Conservation (phyloP, 352 stramenopile species). For the Pythium periplocum region DNA sequence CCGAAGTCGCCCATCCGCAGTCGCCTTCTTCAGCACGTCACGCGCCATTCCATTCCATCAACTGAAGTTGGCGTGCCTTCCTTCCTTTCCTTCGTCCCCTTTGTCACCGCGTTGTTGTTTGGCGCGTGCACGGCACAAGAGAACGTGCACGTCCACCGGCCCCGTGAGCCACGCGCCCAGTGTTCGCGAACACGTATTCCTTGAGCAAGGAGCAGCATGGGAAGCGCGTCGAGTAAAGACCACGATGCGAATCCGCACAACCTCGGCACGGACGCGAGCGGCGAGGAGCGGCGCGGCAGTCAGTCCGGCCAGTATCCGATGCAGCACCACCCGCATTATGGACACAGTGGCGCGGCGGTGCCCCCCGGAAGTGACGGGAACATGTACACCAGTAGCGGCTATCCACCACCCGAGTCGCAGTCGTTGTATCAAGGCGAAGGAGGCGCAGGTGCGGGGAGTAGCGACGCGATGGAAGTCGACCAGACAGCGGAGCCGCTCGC, state of each 20-base stretch:
- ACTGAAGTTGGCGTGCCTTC: too few relatives aligned
- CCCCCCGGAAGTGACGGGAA: slow-evolving; percentile 12
- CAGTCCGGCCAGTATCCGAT: slow-evolving; percentile 39
- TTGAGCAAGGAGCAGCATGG: slow-evolving; percentile 31
- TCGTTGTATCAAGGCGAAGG: slow-evolving; percentile 1
- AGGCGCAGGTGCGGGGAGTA: slow-evolving; percentile 3
- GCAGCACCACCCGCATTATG: slow-evolving; percentile 65
- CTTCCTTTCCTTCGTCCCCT: too few relatives aligned
- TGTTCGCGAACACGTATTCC: too few relatives aligned
- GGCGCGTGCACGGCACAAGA: too few relatives aligned
- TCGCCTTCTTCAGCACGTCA: too few relatives aligned
- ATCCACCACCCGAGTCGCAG: slow-evolving; percentile 6
- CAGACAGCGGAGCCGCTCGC: slow-evolving; percentile 28
- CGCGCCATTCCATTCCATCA: too few relatives aligned
- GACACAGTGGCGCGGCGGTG: slow-evolving; percentile 2
- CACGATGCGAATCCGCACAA: slow-evolving; percentile 78
- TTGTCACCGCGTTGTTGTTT: too few relatives aligned
- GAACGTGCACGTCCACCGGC: too few relatives aligned
- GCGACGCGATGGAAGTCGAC: slow-evolving; percentile 71
- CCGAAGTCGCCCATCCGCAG: too few relatives aligned
- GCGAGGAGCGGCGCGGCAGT: slow-evolving; percentile 13
- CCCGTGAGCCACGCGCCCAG: too few relatives aligned
- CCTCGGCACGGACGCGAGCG: slow-evolving; percentile 51
- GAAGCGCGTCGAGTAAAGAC: slow-evolving; percentile 79
- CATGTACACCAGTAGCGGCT: slow-evolving; percentile 13